These are phyloP conservation scores for Dictyostelium firmibasis DNA, from an alignment of 78 protist genomes.

Conservation along the genomic window DNA sequence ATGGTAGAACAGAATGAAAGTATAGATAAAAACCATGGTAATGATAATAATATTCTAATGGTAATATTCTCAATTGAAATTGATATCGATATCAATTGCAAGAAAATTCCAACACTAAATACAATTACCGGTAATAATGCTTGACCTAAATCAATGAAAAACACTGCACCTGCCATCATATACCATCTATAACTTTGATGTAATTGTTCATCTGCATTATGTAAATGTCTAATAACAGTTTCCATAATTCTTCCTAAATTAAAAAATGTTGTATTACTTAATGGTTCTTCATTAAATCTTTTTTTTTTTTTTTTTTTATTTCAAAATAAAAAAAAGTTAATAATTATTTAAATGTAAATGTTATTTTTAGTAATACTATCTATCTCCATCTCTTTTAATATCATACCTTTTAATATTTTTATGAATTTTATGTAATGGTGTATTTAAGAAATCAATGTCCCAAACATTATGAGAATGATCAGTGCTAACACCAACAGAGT, in stretches of 20 bases:
- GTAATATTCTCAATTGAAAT: neutral
- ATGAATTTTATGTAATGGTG: slow-evolving; percentile 46
- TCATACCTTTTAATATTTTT: neutral
- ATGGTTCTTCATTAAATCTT: neutral
- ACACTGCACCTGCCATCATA: slow-evolving; percentile 75
- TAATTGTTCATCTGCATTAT: slow-evolving; percentile 78
- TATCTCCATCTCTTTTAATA: too few relatives aligned
- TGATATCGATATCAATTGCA: neutral
- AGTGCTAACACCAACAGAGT: slow-evolving; percentile 66
- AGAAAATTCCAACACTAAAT: neutral
- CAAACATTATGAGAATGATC: slow-evolving; percentile 48
- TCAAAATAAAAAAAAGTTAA: neutral
- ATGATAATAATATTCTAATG: neutral
- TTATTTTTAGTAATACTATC: too few relatives aligned
- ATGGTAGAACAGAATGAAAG: neutral
- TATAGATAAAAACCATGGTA: slow-evolving; percentile 40
- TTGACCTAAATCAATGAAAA: slow-evolving; percentile 72
- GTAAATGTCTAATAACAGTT: slow-evolving; percentile 54
- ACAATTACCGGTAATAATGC: slow-evolving; percentile 53
- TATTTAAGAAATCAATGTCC: slow-evolving; percentile 48
- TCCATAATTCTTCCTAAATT: slow-evolving; percentile 66
- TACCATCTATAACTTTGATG: slow-evolving; percentile 74
- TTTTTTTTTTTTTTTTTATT: neutral
- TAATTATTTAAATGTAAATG: too few relatives aligned
- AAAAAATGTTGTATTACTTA: slow-evolving; percentile 27